Evolutionary conservation across 179 eudicot species (phyloP).

Genomic region (Pouteria campechiana): DNA sequence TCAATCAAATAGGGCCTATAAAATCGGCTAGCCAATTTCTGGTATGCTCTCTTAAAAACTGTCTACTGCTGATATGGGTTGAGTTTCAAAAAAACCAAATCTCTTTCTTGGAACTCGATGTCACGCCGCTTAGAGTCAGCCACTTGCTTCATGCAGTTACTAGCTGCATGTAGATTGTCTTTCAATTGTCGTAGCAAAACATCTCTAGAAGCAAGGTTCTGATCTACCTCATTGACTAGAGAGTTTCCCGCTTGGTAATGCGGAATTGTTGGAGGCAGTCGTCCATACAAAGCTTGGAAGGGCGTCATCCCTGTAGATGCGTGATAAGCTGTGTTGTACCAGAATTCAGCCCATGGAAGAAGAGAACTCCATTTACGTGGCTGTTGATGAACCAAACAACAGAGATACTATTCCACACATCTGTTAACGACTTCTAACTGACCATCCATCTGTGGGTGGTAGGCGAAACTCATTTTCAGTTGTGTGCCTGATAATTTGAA

Average conservation of each 20-base stretch:
- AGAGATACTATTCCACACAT: neutral
- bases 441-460: slow-evolving; percentile 8
- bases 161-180: neutral
- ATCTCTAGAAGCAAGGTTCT: too few relatives aligned
- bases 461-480: neutral
- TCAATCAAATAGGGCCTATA: neutral
- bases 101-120: neutral
- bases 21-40: neutral
- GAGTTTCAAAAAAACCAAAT: neutral
- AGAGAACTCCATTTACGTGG: neutral
- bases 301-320: neutral
- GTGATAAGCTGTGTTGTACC: slow-evolving; percentile 4
- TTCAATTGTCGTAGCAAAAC: too few relatives aligned
- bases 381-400: neutral
- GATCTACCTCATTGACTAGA: neutral
- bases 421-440: slow-evolving; percentile 1
- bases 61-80: neutral
- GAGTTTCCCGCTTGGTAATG: neutral
- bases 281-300: neutral
- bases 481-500: neutral
- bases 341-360: neutral
- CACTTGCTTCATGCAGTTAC: slow-evolving; percentile 2
- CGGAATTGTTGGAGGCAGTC: too few relatives aligned
- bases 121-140: neutral
- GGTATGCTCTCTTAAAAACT: neutral